These are phyloP conservation scores for Whalleya microplaca DNA, from an alignment of 2,329 filamentous ascomycete species.

Conservation along the genomic window DNA sequence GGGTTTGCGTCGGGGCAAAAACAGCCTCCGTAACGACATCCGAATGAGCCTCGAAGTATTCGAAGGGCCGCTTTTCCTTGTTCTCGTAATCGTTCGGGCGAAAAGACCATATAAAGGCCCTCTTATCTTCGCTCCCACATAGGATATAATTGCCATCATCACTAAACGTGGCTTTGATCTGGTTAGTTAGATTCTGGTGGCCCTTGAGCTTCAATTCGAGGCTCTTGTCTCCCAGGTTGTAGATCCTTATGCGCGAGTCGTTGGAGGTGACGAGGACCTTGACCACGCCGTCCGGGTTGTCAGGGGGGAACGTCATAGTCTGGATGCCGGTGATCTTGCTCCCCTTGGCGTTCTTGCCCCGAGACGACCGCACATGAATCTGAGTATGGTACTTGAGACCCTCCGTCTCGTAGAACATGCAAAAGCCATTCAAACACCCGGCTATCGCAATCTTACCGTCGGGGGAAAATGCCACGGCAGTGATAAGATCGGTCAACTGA, in stretches of 20 bases:
- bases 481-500: constrained; percentile 83
- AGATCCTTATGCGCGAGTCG: constrained; percentile 88
- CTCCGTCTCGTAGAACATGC: constrained; percentile 91
- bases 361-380: constrained; percentile 88
- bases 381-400: constrained; percentile 82
- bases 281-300: constrained; percentile 61
- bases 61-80: constrained; percentile 79
- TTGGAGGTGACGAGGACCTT: constrained; percentile 93
- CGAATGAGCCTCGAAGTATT: constrained; percentile 89
- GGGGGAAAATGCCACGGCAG: constrained; percentile 89
- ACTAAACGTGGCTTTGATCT: constrained; percentile 87
- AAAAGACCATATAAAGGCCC: constrained; percentile 89
- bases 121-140: constrained; percentile 89
- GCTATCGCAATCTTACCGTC: constrained; percentile 90
- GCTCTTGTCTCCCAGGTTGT: constrained; percentile 82
- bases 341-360: constrained; percentile 91
- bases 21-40: constrained; percentile 88
- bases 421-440: constrained; percentile 82
- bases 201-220: constrained; percentile 90
- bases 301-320: constrained; percentile 63
- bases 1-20: constrained; percentile 79
- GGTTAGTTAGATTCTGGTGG: constrained; percentile 85
- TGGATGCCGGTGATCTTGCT: constrained; percentile 97
- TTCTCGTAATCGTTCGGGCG: constrained; percentile 62
- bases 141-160: constrained; percentile 86